A percentile compares a stretch with the other conserved stretches of the same genome.
Conservation (phyloP, 225 moss, liverwort and hornwort genomes). For the Neckera pumila region DNA sequence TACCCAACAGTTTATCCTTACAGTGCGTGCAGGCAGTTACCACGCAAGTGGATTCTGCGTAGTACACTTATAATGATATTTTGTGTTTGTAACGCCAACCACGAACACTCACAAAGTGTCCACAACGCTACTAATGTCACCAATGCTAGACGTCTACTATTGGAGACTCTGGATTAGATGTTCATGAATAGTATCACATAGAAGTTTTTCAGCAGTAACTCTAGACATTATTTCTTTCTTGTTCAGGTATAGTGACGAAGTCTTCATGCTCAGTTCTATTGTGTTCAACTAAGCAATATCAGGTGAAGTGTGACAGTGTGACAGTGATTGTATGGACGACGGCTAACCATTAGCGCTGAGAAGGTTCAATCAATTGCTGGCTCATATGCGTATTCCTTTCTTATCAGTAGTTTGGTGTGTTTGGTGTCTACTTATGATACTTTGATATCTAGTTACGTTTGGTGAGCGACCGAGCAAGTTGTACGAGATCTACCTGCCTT, state of each 20-base stretch:
- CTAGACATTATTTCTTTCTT: not conserved
- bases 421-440: not conserved
- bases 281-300: not conserved
- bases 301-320: not conserved
- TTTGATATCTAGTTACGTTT: not conserved
- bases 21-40: not conserved
- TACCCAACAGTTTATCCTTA: not conserved
- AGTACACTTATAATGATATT: not conserved
- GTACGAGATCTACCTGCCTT: not conserved
- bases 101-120: not conserved
- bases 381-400: not conserved
- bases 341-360: not conserved
- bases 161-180: not conserved
- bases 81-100: not conserved
- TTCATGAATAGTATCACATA: too few species aligned
- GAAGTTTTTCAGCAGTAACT: not conserved
- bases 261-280: not conserved
- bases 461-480: not conserved
- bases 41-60: not conserved
- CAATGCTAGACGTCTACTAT: not conserved
- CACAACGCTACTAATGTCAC: not conserved
- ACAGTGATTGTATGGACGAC: not conserved
- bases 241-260: not conserved
- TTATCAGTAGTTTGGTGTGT: not conserved
- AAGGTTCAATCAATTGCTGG: not conserved